A percentile compares a stretch with the other conserved stretches of the same genome.
Evolutionary conservation across 768 basidiomycete genomes (phyloP).

Genomic region (Sistotremastrum niveocremeum): DNA sequence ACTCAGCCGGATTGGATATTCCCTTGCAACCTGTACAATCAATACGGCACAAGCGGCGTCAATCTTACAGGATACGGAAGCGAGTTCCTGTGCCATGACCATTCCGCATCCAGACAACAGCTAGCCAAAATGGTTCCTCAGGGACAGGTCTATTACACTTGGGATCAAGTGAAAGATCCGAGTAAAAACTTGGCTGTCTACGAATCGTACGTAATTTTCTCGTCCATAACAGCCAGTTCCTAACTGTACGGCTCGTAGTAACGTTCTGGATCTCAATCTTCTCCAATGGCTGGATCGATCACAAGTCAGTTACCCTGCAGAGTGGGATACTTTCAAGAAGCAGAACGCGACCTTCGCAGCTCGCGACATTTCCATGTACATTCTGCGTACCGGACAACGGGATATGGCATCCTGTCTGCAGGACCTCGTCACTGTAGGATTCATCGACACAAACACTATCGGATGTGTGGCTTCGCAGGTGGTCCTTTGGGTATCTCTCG

Average conservation of each 20-base stretch:
- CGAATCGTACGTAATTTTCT: slow-evolving; percentile 55
- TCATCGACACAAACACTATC: slow-evolving; percentile 86
- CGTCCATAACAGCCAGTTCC: slow-evolving; percentile 1
- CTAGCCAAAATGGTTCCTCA: slow-evolving; percentile 38
- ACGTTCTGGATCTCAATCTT: slow-evolving; percentile 79
- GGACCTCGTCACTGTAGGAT: slow-evolving; percentile 80
- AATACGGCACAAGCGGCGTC: slow-evolving; percentile 42
- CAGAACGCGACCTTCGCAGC: slow-evolving; percentile 63
- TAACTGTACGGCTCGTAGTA: slow-evolving; percentile 27
- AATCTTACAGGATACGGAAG: slow-evolving; percentile 61
- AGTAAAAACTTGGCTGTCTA: slow-evolving; percentile 82
- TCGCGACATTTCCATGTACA: slow-evolving; percentile 78
- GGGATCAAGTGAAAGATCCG: slow-evolving; percentile 63
- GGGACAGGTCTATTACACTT: slow-evolving; percentile 89
- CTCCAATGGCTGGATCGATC: slow-evolving; percentile 72
- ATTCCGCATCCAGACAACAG: slow-evolving; percentile 33
- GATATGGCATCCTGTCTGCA: slow-evolving; percentile 68
- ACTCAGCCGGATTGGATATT: slow-evolving; percentile 83
- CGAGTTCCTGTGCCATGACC: slow-evolving; percentile 60
- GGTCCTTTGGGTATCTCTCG: slow-evolving; percentile 87
- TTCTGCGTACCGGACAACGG: slow-evolving; percentile 59
- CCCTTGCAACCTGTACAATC: slow-evolving; percentile 86
- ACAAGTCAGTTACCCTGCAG: slow-evolving; percentile 67
- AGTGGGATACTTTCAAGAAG: slow-evolving; percentile 69
- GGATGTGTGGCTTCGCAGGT: slow-evolving; percentile 94